These are phyloP conservation scores for Petrea volubilis DNA, from an alignment of 257 asterid genomes.

Conservation along the genomic window DNA sequence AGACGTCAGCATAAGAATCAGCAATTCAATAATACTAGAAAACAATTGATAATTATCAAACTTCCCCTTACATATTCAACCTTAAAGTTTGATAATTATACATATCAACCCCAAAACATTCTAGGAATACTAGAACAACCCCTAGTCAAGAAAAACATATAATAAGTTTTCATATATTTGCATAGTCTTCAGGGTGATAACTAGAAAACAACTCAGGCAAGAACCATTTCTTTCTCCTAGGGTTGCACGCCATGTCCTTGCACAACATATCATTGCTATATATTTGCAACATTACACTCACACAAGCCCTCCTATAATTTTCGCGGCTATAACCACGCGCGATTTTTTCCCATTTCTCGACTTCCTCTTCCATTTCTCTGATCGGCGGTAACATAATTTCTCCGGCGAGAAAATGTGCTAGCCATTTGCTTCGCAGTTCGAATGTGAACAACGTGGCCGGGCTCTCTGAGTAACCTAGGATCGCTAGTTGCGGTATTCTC, in stretches of 20 bases:
- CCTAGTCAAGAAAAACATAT: background rate
- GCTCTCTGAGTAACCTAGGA: constrained; percentile 61
- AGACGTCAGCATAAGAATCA: too few relatives aligned
- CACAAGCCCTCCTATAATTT: constrained; percentile 53
- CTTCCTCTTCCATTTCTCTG: constrained; percentile 53
- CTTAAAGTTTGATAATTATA: too few relatives aligned
- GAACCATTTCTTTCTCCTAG: constrained; percentile 43
- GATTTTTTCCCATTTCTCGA: constrained; percentile 43
- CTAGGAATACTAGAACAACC: background rate
- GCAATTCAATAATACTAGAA: too few relatives aligned
- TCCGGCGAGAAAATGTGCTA: constrained; percentile 55
- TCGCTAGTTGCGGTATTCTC: constrained; percentile 55
- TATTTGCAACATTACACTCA: constrained; percentile 51
- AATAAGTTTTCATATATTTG: constrained; percentile 15
- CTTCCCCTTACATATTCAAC: too few relatives aligned
- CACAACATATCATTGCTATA: constrained; percentile 60
- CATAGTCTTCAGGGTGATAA: constrained; percentile 52
- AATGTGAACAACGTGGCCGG: constrained; percentile 48
- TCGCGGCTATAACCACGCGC: constrained; percentile 26
- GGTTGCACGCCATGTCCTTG: constrained; percentile 51
- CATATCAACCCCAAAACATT: too few relatives aligned
- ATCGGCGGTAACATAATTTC: constrained; percentile 38
- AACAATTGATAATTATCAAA: too few relatives aligned
- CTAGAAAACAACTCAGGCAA: constrained; percentile 41
- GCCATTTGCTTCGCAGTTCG: constrained; percentile 59